Evolutionary conservation across 306 rosid species (phyloP).

Genomic region (Glycine latifolia): DNA sequence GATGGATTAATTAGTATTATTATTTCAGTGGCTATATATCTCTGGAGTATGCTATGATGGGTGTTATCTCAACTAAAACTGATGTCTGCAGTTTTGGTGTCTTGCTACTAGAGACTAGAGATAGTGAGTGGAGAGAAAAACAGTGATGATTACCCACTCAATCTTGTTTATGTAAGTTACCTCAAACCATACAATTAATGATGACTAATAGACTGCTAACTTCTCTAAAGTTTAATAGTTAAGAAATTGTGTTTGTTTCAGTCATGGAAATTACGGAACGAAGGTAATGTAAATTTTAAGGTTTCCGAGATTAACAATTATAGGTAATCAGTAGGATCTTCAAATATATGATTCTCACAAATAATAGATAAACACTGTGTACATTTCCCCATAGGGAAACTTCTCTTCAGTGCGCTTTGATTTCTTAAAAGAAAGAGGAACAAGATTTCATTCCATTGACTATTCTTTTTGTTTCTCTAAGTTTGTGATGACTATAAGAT

Average conservation of each 20-base stretch:
- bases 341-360: no score
- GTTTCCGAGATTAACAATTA: no score
- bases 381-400: no score
- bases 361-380: no score
- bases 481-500: no score
- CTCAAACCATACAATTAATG: background rate
- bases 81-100: background rate
- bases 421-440: no score
- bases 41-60: background rate
- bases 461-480: no score
- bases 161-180: background rate
- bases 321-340: no score
- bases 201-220: background rate
- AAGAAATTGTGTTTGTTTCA: background rate
- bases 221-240: background rate
- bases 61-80: background rate
- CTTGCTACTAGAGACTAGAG: background rate
- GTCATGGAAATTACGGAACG: background rate
- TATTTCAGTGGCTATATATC: background rate
- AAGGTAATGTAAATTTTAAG: background rate
- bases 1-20: background rate
- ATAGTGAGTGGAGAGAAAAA: background rate
- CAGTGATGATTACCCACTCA: background rate
- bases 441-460: no score
- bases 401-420: no score